Base-by-base conservation (phyloP, 2,329 filamentous ascomycete species). In the Xylogone sp. region DNA sequence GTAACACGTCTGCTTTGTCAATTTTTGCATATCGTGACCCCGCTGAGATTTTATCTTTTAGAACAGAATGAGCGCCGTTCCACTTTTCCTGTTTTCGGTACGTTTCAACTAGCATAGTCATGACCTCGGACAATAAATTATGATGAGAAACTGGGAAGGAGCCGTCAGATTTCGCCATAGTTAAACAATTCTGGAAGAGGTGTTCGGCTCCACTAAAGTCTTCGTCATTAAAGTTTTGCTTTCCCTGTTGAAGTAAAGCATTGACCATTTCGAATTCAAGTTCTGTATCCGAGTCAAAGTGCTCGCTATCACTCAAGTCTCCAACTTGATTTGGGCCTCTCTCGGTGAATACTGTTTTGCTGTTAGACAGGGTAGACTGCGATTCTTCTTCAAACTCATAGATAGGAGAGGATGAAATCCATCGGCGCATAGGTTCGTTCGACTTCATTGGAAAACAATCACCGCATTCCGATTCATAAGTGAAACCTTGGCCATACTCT, bases 371-470 rank as follows among this genome's bases (percentile, higher is more conserved):
- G 4, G 12, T 19, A 27, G 20, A 39, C 22, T 44, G 39, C 9
- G 34, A 18, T 19, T 45, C 42, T 34, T 53, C 49, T 31, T 55
- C 51, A 42, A 52, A 52, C 43, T 55, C 46, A 43, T 53, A 57
- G 21, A 57, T 42, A 2, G 55, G 48, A 20, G 55, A 52, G 0
- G 55, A 57, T 21, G 53, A 52, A 34, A 52, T 50, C 53, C 48
- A 57, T 43, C 53, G 34, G 3, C 50, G 42, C 49, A 57, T 57
- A 19, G 49, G 50, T 31, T 55, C 53, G 3, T 48, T 42, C 24
- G 46, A 51, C 29, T 54, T 12, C 3, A 44, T 22, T 19, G 49
- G 51, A 45, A 57, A 54, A 13, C 22, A 42, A 21, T 57, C 53
- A 9, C 49, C 55, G 24, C 55, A 57, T 31, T 57, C 50, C 9